These are phyloP conservation scores for Neurospora sp. DNA, from an alignment of 2,329 filamentous ascomycete genomes.

Conservation along the genomic window DNA sequence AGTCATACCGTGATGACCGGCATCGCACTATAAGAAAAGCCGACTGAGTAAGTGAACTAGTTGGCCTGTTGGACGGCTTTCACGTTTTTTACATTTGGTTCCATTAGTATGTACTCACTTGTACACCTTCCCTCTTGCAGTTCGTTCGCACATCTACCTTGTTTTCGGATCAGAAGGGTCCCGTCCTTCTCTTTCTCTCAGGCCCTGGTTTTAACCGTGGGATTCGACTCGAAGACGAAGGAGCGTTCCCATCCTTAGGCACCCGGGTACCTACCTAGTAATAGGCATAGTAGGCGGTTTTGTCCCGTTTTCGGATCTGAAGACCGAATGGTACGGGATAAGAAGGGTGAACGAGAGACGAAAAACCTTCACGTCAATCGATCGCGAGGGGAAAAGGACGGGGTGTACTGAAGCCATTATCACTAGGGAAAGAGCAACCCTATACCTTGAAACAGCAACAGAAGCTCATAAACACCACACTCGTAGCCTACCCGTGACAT, in stretches of 20 bases:
- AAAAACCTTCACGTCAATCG: too few species aligned
- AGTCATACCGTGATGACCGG: constrained; percentile 49
- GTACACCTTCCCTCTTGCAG: constrained; percentile 43
- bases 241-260: constrained; percentile 43
- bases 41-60: constrained; percentile 4
- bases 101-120: constrained; percentile 33
- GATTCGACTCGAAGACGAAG: constrained; percentile 28
- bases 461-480: too few species aligned
- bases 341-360: constrained; percentile 5
- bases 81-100: neutral
- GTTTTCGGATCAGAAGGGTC: constrained; percentile 48
- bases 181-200: constrained; percentile 49
- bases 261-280: constrained; percentile 11
- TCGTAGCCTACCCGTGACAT: neutral
- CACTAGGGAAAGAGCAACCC: too few species aligned
- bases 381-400: too few species aligned
- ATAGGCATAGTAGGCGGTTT: neutral
- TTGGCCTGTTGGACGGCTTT: neutral
- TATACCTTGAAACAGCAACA: too few species aligned
- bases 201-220: constrained; percentile 40
- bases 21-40: constrained; percentile 37
- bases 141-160: constrained; percentile 47
- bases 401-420: too few species aligned
- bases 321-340: too few species aligned
- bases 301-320: neutral